phyloP scores from a whole-genome alignment of 75 land plant genomes.

The Cryptomeria japonica region DNA sequence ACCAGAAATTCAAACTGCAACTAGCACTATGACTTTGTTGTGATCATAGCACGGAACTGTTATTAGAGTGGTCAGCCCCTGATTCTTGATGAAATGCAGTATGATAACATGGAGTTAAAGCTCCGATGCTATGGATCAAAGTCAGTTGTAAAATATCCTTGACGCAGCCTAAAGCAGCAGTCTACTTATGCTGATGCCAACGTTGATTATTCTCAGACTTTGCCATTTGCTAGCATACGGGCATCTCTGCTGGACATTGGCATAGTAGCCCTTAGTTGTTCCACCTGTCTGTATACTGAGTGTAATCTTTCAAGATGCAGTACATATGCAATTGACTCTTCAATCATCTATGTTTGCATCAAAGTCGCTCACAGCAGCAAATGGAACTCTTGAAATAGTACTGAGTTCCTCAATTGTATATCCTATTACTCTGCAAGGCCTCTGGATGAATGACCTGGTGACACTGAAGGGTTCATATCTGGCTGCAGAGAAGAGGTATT shows the following conservation, averaged over 20 bases:
- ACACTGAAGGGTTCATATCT: constrained; percentile 86
- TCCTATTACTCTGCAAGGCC: constrained; percentile 69
- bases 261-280: constrained; percentile 41
- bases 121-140: constrained; percentile 90
- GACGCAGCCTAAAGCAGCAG: constrained; percentile 79
- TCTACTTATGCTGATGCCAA: constrained; percentile 95
- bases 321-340: constrained; percentile 17
- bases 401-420: constrained; percentile 67
- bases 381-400: constrained; percentile 42
- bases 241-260: constrained; percentile 57
- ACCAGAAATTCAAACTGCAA: too few relatives aligned
- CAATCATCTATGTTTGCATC: constrained; percentile 20
- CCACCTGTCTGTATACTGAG: constrained; percentile 46
- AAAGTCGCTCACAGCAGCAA: constrained; percentile 29
- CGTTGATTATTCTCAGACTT: constrained; percentile 82
- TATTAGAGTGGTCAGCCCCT: constrained; percentile 87
- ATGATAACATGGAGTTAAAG: constrained; percentile 85
- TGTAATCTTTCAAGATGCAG: constrained; percentile 41
- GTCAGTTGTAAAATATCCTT: constrained; percentile 90
- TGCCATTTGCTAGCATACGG: constrained; percentile 76
- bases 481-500: constrained; percentile 85
- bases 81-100: constrained; percentile 92
- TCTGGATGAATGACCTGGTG: constrained; percentile 80
- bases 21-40: too few relatives aligned
- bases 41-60: constrained; percentile 85